phyloP scores from a whole-genome alignment of 192 early-diverging fungal species.

The Allomyces macrogynus region DNA sequence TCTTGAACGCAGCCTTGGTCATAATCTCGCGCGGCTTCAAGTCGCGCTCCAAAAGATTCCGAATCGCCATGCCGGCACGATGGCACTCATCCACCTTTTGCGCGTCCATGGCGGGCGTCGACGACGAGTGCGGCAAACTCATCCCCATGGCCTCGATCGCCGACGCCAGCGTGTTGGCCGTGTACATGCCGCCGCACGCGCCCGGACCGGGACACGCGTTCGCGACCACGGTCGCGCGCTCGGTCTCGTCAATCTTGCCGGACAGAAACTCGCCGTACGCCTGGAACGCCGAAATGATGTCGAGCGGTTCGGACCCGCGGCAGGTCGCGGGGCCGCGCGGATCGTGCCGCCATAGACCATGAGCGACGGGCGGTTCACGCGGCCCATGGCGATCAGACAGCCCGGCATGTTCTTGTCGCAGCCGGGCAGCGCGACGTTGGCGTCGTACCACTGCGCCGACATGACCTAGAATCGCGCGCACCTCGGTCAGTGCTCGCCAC shows the following conservation, averaged over 20 bases:
- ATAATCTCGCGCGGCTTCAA: slow-evolving; percentile 92
- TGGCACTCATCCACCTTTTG: slow-evolving; percentile 78
- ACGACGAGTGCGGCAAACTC: slow-evolving; percentile 86
- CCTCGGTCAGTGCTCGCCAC: neutral
- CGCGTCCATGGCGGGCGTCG: slow-evolving; percentile 74
- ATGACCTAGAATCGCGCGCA: slow-evolving; percentile 38
- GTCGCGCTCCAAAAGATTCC: slow-evolving; percentile 69
- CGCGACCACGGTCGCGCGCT: slow-evolving; percentile 52
- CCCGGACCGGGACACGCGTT: slow-evolving; percentile 73
- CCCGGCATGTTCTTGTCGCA: slow-evolving; percentile 98
- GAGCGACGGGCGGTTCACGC: slow-evolving; percentile 84
- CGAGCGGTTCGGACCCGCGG: slow-evolving; percentile 47
- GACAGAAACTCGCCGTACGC: slow-evolving; percentile 80
- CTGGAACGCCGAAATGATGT: slow-evolving; percentile 96
- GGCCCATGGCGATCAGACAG: slow-evolving; percentile 83
- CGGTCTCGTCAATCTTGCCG: slow-evolving; percentile 72
- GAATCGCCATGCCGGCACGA: slow-evolving; percentile 65
- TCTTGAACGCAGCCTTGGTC: slow-evolving; percentile 85
- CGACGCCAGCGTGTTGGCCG: slow-evolving; percentile 92
- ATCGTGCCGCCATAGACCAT: slow-evolving; percentile 99
- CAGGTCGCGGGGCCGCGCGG: slow-evolving; percentile 32
- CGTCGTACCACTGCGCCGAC: slow-evolving; percentile 96
- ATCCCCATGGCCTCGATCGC: slow-evolving; percentile 96
- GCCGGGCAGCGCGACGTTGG: slow-evolving; percentile 89
- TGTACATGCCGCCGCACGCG: slow-evolving; percentile 99